Percentiles rank a stretch among this genome's conserved stretches.
Conservation (phyloP, 2,329 filamentous ascomycete species). For the Capronia epimyces region DNA sequence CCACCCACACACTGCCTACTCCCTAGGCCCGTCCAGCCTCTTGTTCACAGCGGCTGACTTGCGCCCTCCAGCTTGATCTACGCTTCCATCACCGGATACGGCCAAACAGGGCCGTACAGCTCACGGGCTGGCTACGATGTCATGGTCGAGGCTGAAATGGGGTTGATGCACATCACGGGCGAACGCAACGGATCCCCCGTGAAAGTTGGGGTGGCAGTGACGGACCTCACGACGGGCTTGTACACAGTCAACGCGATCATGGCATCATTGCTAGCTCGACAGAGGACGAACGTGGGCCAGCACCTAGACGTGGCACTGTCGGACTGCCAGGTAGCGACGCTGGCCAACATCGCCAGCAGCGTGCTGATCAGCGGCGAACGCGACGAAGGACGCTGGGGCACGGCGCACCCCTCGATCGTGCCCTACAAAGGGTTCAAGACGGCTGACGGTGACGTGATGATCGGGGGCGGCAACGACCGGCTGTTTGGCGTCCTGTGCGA, state of each 20-base stretch:
- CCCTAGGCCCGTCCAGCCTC: too few species aligned
- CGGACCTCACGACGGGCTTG: constrained; percentile 87
- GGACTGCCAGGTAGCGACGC: constrained; percentile 88
- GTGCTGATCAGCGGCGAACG: constrained; percentile 80
- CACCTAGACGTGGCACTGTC: constrained; percentile 87
- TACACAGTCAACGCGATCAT: constrained; percentile 96
- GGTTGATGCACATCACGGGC: constrained; percentile 97
- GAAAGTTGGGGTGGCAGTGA: constrained; percentile 95
- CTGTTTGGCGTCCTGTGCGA: constrained; percentile 57
- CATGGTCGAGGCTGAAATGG: constrained; percentile 98
- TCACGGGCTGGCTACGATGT: constrained; percentile 92
- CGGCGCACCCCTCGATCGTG: constrained; percentile 96
- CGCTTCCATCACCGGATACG: constrained; percentile 93
- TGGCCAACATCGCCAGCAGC: constrained; percentile 93
- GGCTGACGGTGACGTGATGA: constrained; percentile 56
- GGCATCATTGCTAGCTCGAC: constrained; percentile 77
- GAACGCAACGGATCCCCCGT: constrained; percentile 81
- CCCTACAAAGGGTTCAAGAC: constrained; percentile 80
- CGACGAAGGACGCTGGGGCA: constrained; percentile 89
- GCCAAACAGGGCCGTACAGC: constrained; percentile 86
- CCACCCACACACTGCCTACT: too few species aligned
- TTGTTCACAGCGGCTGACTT: too few species aligned
- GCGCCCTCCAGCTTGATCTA: constrained; percentile 68
- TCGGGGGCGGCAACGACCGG: constrained; percentile 60
- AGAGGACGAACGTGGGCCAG: constrained; percentile 64